Conservation (phyloP, 345 rosid genomes). For the Eucalyptus grandis region DNA sequence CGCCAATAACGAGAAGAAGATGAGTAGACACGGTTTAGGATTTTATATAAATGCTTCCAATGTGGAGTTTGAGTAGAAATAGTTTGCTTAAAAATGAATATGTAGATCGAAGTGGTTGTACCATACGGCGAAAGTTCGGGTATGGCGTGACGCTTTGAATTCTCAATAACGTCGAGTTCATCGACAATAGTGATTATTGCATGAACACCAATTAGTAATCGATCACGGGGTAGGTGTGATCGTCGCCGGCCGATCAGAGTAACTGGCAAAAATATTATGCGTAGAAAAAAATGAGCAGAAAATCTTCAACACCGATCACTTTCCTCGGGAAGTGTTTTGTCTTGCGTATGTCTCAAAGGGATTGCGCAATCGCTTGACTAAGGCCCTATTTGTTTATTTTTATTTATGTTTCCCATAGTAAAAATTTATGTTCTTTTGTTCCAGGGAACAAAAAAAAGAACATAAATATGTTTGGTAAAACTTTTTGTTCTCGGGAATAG, state of each 20-base stretch:
- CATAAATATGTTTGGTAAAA: no score
- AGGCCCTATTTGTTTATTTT: no score
- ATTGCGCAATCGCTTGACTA: no score
- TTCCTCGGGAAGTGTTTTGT: not conserved
- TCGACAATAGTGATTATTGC: not conserved
- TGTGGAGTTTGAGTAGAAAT: not conserved
- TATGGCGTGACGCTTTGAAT: not conserved
- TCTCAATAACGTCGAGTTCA: not conserved
- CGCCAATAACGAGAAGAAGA: not conserved
- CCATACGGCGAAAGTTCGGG: not conserved
- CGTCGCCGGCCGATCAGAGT: no score
- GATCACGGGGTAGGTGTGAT: no score
- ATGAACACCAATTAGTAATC: not conserved
- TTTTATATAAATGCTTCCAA: no score
- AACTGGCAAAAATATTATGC: not conserved
- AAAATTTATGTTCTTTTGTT: no score
- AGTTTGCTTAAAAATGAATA: not conserved
- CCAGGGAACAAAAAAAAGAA: no score
- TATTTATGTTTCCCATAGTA: no score
- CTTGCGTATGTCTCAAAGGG: not conserved
- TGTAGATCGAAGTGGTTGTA: not conserved
- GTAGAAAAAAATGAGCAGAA: not conserved
- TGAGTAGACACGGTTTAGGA: not conserved
- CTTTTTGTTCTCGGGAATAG: no score
- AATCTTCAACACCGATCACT: not conserved